These are phyloP conservation scores for Candida insectalens DNA, from an alignment of 805 yeast genomes.

Conservation along the genomic window DNA sequence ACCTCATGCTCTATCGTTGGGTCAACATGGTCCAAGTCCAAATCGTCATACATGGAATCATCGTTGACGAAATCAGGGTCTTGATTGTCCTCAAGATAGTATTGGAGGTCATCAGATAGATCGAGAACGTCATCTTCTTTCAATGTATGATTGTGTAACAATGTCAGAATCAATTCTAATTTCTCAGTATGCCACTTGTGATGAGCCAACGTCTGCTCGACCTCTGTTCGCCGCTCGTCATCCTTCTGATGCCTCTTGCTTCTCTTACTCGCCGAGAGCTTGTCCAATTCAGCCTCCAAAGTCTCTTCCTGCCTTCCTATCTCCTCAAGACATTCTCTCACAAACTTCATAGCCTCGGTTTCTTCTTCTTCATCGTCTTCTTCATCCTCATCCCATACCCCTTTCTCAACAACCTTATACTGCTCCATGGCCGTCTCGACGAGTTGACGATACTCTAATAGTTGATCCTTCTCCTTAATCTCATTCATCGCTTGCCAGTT, in stretches of 20 bases:
- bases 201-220: conserved; percentile 59
- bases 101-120: conserved; percentile 81
- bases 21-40: conserved; percentile 42
- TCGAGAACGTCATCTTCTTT: conserved; percentile 67
- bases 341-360: conserved; percentile 61
- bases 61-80: conserved; percentile 92
- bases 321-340: conserved; percentile 66
- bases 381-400: conserved; percentile 48
- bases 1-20: neutral
- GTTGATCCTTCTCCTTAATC: conserved; percentile 35
- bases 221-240: conserved; percentile 41
- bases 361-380: conserved; percentile 44
- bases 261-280: conserved; percentile 36
- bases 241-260: conserved; percentile 42
- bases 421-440: conserved; percentile 47
- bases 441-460: conserved; percentile 34
- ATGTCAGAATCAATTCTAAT: conserved; percentile 66
- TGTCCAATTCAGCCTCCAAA: conserved; percentile 63
- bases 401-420: conserved; percentile 49
- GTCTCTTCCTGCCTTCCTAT: conserved; percentile 71
- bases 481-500: conserved; percentile 48
- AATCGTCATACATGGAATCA: conserved; percentile 85
- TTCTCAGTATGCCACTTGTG: conserved; percentile 72
- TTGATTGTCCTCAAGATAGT: conserved; percentile 88
- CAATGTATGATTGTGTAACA: conserved; percentile 69